phyloP scores from a whole-genome alignment of 1,284 basidiomycete genomes.

The Puccinia hordei region DNA sequence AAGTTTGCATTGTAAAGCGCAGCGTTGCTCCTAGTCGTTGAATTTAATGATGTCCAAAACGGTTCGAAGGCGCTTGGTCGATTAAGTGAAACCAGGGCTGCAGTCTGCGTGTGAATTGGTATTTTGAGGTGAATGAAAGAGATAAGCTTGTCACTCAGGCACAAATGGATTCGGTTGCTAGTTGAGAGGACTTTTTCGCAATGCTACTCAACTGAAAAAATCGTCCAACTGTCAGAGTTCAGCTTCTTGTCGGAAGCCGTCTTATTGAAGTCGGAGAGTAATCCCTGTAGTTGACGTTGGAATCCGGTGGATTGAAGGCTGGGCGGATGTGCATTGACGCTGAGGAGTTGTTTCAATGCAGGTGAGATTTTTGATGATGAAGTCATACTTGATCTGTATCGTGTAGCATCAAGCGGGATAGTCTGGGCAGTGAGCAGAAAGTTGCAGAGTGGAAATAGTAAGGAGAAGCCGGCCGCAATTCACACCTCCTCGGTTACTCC shows the following conservation, averaged over 20 bases:
- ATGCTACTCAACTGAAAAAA: constrained; percentile 41
- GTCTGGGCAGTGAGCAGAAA: no score
- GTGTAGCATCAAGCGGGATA: no score
- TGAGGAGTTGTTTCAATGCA: constrained; percentile 19
- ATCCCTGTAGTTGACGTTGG: not conserved
- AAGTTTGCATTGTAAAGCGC: constrained; percentile 67
- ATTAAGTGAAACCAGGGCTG: constrained; percentile 52
- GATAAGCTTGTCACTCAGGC: not conserved
- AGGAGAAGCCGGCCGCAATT: no score
- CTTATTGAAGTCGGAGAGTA: constrained; percentile 7
- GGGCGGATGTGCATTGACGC: constrained; percentile 34
- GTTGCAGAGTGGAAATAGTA: no score
- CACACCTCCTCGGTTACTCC: no score
- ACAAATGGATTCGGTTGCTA: not conserved
- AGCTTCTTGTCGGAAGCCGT: constrained; percentile 8
- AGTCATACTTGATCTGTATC: no score
- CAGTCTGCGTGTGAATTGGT: not conserved
- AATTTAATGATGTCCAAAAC: not conserved
- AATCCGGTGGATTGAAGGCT: constrained; percentile 10
- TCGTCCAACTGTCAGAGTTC: constrained; percentile 34
- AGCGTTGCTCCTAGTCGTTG: not conserved
- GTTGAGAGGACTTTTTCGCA: not conserved
- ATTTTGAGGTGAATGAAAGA: no score
- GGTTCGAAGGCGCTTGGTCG: constrained; percentile 43
- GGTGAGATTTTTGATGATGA: constrained; percentile 16